A percentile compares a stretch with the other conserved stretches of the same genome.
These are phyloP conservation scores for Termitomyces sp. DNA, from an alignment of 1,284 basidiomycete genomes.

Conservation along the genomic window DNA sequence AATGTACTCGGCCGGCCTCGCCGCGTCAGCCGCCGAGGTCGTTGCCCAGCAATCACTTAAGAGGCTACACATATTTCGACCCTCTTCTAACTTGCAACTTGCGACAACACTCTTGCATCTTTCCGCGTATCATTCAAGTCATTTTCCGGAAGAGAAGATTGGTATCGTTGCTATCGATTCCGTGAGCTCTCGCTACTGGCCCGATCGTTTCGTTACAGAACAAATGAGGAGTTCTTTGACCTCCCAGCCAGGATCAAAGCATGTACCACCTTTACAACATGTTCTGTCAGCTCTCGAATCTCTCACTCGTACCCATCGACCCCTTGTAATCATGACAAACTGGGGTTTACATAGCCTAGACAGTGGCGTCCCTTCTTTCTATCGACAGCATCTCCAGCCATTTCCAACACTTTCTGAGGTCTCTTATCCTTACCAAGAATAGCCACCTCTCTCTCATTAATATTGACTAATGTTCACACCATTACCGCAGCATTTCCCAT, in stretches of 20 bases:
- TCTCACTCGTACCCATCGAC: slow-evolving; percentile 46
- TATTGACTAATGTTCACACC: too few relatives aligned
- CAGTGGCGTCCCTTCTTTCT: slow-evolving; percentile 27
- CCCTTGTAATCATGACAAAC: slow-evolving; percentile 56
- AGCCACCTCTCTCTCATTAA: too few relatives aligned
- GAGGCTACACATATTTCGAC: slow-evolving; percentile 62
- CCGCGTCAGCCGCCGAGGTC: slow-evolving; percentile 20
- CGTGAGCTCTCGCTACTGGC: slow-evolving; percentile 72
- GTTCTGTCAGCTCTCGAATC: slow-evolving; percentile 46
- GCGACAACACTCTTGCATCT: slow-evolving; percentile 60
- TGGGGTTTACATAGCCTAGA: slow-evolving; percentile 49
- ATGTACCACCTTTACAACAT: slow-evolving; percentile 36
- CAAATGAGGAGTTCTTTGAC: slow-evolving; percentile 34
- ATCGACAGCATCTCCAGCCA: slow-evolving; percentile 49
- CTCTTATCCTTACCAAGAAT: too few relatives aligned
- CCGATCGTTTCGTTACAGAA: slow-evolving; percentile 63
- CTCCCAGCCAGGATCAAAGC: slow-evolving; percentile 12
- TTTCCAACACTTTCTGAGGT: slow-evolving; percentile 38
- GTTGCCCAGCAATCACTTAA: slow-evolving; percentile 42
- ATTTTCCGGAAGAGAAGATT: slow-evolving; percentile 48
- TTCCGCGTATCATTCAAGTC: slow-evolving; percentile 46
- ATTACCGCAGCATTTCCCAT: too few relatives aligned
- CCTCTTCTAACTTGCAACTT: slow-evolving; percentile 61
- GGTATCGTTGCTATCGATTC: slow-evolving; percentile 70
- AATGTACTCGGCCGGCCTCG: slow-evolving; percentile 10